Evolutionary conservation across 2,329 filamentous ascomycete species (phyloP).

Genomic region (Claviceps monticola): DNA sequence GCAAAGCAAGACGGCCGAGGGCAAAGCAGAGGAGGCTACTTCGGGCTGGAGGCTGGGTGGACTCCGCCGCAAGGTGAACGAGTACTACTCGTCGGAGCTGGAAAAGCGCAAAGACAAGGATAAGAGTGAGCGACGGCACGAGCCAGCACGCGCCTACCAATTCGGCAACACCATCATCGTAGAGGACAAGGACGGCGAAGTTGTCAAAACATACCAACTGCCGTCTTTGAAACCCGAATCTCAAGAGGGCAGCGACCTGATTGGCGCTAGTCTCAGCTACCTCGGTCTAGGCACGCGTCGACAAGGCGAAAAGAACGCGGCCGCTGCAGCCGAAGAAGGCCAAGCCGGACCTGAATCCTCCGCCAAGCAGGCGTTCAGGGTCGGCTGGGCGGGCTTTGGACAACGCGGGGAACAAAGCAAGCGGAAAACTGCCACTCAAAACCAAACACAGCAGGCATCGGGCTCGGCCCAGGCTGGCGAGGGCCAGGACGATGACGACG

Average conservation of each 20-base stretch:
- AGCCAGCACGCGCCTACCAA: constrained; percentile 71
- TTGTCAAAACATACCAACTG: constrained; percentile 72
- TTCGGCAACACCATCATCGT: constrained; percentile 82
- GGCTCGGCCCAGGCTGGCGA: not conserved
- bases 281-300: constrained; percentile 38
- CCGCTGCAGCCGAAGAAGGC: constrained; percentile 16
- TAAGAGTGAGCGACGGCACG: constrained; percentile 46
- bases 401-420: constrained; percentile 19
- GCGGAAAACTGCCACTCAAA: constrained; percentile 26
- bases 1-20: not conserved
- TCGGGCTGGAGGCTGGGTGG: constrained; percentile 20
- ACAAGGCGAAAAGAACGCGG: constrained; percentile 22
- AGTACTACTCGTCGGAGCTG: constrained; percentile 45
- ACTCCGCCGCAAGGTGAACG: constrained; percentile 36
- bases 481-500: constrained; percentile 34
- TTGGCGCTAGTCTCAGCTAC: constrained; percentile 36
- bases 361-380: constrained; percentile 25
- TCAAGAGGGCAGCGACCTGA: constrained; percentile 21
- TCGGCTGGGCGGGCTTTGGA: constrained; percentile 38
- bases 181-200: constrained; percentile 75
- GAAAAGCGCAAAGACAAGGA: constrained; percentile 48
- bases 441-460: constrained; percentile 19
- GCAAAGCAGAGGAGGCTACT: constrained; percentile 2
- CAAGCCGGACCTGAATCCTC: constrained; percentile 19
- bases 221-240: constrained; percentile 37